These are phyloP conservation scores for Furcasterigmium sp. DNA, from an alignment of 2,329 filamentous ascomycete species.

Conservation along the genomic window DNA sequence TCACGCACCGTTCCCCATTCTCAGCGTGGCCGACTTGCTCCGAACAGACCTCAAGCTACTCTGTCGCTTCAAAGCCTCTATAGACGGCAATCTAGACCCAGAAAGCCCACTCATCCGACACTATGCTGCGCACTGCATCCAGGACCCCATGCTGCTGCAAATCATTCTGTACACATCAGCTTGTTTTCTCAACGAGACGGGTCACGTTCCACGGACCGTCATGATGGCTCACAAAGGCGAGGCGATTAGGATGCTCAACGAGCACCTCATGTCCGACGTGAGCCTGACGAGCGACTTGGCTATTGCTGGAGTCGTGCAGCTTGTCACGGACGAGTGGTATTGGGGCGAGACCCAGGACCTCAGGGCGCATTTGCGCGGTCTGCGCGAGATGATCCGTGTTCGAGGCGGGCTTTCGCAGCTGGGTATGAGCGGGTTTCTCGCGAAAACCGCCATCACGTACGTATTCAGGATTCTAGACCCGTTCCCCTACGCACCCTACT, in stretches of 20 bases:
- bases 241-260: slow-evolving; percentile 40
- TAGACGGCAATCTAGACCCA: slow-evolving; percentile 41
- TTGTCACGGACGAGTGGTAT: slow-evolving; percentile 49
- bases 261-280: slow-evolving; percentile 31
- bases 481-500: too few relatives aligned
- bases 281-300: slow-evolving; percentile 36
- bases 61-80: slow-evolving; percentile 43
- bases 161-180: slow-evolving; percentile 45
- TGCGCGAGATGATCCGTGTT: slow-evolving; percentile 41
- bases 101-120: slow-evolving; percentile 39
- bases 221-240: slow-evolving; percentile 36
- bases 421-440: slow-evolving; percentile 39
- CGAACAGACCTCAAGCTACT: slow-evolving; percentile 40
- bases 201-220: slow-evolving; percentile 36
- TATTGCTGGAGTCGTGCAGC: slow-evolving; percentile 41
- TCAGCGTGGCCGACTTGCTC: not conserved
- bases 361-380: slow-evolving; percentile 38
- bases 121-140: slow-evolving; percentile 41
- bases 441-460: slow-evolving; percentile 44
- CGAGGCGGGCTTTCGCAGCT: slow-evolving; percentile 40
- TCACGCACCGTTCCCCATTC: not conserved
- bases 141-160: slow-evolving; percentile 43
- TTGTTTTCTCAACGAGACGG: slow-evolving; percentile 45
- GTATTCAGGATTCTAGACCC: too few relatives aligned
- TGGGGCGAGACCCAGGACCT: slow-evolving; percentile 42